These are phyloP conservation scores for Paxillus rubicundulus DNA, from an alignment of 768 basidiomycete species.

Conservation along the genomic window DNA sequence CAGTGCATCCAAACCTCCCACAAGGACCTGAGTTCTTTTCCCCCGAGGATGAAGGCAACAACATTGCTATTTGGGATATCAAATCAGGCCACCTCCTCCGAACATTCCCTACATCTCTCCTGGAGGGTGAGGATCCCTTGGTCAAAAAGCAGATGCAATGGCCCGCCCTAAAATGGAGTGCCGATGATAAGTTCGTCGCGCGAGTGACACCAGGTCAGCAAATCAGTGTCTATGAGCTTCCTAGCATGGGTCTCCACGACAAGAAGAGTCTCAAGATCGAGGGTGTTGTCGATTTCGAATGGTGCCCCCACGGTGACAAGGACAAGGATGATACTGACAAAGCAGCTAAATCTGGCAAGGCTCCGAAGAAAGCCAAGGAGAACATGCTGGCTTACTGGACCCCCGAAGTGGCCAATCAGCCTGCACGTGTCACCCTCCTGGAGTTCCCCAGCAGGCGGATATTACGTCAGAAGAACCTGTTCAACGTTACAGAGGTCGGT, in stretches of 20 bases:
- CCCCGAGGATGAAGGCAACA: conserved; percentile 93
- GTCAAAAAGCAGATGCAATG: conserved; percentile 85
- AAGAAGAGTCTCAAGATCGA: conserved; percentile 98
- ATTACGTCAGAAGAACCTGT: conserved; percentile 92
- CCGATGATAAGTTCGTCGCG: conserved; percentile 93
- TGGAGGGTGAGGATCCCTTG: conserved; percentile 55
- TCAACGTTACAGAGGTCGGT: conserved; percentile 94
- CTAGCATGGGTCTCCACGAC: conserved; percentile 88
- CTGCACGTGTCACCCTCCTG: conserved; percentile 93
- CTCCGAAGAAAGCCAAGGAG: conserved; percentile 67
- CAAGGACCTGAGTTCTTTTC: conserved; percentile 87
- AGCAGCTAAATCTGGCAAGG: conserved; percentile 40
- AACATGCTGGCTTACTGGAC: conserved; percentile 98
- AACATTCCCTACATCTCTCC: conserved; percentile 73
- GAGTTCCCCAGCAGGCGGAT: conserved; percentile 81
- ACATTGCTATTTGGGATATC: conserved; percentile 98
- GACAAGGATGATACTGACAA: conserved; percentile 71
- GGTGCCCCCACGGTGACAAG: conserved; percentile 91
- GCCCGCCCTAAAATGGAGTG: conserved; percentile 97
- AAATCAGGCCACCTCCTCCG: conserved; percentile 90
- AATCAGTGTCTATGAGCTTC: conserved; percentile 96
- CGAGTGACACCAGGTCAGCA: conserved; percentile 86
- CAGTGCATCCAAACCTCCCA: conserved; percentile 74
- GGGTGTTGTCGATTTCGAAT: conserved; percentile 97
- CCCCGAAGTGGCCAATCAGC: conserved; percentile 94